phyloP scores from a whole-genome alignment of 106 monocot genomes.

The Platanthera guangdongensis region DNA sequence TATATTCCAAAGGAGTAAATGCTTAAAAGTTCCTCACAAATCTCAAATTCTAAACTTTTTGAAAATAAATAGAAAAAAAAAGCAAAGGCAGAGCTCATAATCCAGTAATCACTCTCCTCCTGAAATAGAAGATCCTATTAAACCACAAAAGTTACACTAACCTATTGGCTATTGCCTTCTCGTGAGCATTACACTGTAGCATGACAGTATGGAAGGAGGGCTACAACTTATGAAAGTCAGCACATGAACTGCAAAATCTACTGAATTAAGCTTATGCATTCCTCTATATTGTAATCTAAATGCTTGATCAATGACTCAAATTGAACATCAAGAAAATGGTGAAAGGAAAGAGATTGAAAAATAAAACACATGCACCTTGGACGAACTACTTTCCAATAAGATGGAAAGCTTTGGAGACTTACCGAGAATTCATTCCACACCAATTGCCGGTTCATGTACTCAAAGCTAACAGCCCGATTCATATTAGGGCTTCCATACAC shows the following conservation, averaged over 20 bases:
- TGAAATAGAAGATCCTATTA: too few relatives aligned
- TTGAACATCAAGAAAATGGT: not conserved
- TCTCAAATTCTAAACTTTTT: too few relatives aligned
- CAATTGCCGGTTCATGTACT: conserved; percentile 98
- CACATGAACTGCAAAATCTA: not conserved
- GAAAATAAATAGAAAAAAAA: too few relatives aligned
- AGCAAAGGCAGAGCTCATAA: too few relatives aligned
- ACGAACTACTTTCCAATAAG: not conserved
- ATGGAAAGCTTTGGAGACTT: conserved; percentile 5
- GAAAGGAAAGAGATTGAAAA: not conserved
- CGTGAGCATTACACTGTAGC: too few relatives aligned
- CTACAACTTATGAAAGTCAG: too few relatives aligned
- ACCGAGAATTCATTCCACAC: conserved; percentile 99
- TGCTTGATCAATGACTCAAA: not conserved
- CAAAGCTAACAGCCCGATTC: conserved; percentile 97
- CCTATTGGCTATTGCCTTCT: too few relatives aligned
- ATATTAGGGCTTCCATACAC: conserved; percentile 99
- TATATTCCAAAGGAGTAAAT: not conserved
- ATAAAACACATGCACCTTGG: not conserved
- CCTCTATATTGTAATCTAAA: not conserved
- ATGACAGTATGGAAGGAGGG: too few relatives aligned
- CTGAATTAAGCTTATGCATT: not conserved
- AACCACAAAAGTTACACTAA: too few relatives aligned
- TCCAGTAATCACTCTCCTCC: too few relatives aligned
- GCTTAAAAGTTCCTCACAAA: not conserved